Conservation (phyloP, 2,329 filamentous ascomycete species). For the Leptographium lundbergii region DNA sequence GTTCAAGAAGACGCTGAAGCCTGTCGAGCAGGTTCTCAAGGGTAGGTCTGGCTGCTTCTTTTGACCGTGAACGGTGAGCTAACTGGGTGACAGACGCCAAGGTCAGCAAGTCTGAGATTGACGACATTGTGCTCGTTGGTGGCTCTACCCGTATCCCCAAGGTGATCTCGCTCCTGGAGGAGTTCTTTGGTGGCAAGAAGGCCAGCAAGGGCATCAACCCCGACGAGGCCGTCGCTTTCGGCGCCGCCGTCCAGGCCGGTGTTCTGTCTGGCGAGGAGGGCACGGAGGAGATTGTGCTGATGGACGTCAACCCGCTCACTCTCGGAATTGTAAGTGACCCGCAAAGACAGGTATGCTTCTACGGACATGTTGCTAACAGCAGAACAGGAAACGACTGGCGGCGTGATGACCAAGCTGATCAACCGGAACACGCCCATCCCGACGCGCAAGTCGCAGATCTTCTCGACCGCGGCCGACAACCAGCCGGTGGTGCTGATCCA, state of each 20-base stretch:
- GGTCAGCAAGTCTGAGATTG: constrained; percentile 86
- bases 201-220: constrained; percentile 99
- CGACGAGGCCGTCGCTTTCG: constrained; percentile 96
- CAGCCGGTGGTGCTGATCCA: constrained; percentile 92
- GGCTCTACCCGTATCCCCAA: constrained; percentile 99
- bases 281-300: constrained; percentile 71
- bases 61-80: not conserved
- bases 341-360: too few species aligned
- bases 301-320: constrained; percentile 94
- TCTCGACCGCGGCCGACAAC: constrained; percentile 94
- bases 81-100: constrained; percentile 57
- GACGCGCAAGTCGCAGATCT: constrained; percentile 95
- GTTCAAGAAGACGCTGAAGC: constrained; percentile 99
- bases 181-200: constrained; percentile 93
- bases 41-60: not conserved
- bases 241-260: constrained; percentile 94
- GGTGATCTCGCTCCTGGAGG: constrained; percentile 87
- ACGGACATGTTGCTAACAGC: not conserved
- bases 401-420: constrained; percentile 96
- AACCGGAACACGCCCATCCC: constrained; percentile 89
- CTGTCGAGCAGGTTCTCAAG: constrained; percentile 96
- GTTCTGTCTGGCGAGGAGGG: constrained; percentile 81
- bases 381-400: constrained; percentile 71
- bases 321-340: constrained; percentile 54
- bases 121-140: constrained; percentile 96